Base-by-base conservation (phyloP, 1,139 yeast species). In the Saccharomyces hybrid region DNA sequence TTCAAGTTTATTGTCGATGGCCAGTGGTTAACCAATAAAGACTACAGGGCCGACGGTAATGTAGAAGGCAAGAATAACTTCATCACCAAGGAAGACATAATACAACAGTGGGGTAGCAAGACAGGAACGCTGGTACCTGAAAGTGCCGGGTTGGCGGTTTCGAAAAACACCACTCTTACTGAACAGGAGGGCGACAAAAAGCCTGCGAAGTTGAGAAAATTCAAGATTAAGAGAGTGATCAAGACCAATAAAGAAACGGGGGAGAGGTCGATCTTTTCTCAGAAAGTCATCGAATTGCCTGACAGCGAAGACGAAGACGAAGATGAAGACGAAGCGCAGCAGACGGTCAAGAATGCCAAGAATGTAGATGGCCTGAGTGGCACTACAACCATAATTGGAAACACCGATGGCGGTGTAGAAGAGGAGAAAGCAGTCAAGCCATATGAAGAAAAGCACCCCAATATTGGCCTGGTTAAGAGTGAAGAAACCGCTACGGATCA, bases 1-100 rank as follows among this genome's bases (percentile, higher is more conserved):
- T 86, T 84, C 75, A 86, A 87, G 73, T 87, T 82, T 66, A 80
- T 87, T 55, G 88, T 86, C 51, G 91, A 87, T 66, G 91, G 86
- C 42, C 79, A 79, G 46, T 87, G 95, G 95, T 64, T 67, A 38
- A 76, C 80, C 21, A 78, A 80, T 54, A 67, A 73, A 3, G 65
- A 71, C 14, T 83, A 78, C 63, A 74, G 74, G 57, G 64, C 58
- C 21, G 73, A 74, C 56, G 73, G 73, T 24, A 84, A 78, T 59
- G 64, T 71, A 32, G 91, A 89, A 11, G 83, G 77, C 63, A 78
- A 76, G 51, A 86, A 86, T 74, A 87, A 87, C 65, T 78, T 75
- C 47, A 69, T 86, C 58, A 75, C 72, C 47, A 65, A 67, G 19
- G 68, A 72, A 11, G 68, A 68, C 46, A 54, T 68, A 38, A 38